A percentile compares a stretch with the other conserved stretches of the same genome.
phyloP scores from a whole-genome alignment of 2,329 filamentous ascomycete species.

The Teratosphaeria epicoccoides region DNA sequence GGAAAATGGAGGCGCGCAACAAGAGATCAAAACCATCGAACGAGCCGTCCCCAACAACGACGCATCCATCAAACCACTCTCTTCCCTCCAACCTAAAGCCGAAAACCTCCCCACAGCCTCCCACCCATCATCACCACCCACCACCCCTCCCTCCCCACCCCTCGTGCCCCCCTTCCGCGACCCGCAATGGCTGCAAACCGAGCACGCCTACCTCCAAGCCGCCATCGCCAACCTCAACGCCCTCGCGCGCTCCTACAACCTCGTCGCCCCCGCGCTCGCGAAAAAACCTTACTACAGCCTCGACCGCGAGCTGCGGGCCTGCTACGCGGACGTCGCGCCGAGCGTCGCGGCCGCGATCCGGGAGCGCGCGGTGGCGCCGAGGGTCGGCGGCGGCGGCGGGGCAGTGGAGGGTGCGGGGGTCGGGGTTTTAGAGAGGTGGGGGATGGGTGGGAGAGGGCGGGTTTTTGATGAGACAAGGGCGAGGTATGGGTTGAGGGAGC shows the following conservation, averaged over 20 bases:
- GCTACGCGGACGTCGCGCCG: constrained; percentile 79
- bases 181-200: constrained; percentile 59
- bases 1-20: neutral
- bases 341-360: constrained; percentile 61
- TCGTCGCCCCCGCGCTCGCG: constrained; percentile 84
- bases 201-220: constrained; percentile 64
- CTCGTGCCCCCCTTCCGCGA: constrained; percentile 57
- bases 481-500: constrained; percentile 77
- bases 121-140: neutral
- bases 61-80: neutral
- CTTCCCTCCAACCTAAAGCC: constrained; percentile 9
- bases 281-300: constrained; percentile 88
- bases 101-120: constrained; percentile 2
- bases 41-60: constrained; percentile 9
- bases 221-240: constrained; percentile 68
- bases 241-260: constrained; percentile 78
- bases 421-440: constrained; percentile 54
- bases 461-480: constrained; percentile 65
- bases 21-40: neutral
- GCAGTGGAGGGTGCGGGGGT: constrained; percentile 34
- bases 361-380: constrained; percentile 49
- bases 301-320: constrained; percentile 67
- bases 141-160: constrained; percentile 8
- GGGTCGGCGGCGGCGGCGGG: constrained; percentile 27
- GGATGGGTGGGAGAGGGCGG: constrained; percentile 40